phyloP scores from a whole-genome alignment of 768 basidiomycete species.

The Collybia sordida region DNA sequence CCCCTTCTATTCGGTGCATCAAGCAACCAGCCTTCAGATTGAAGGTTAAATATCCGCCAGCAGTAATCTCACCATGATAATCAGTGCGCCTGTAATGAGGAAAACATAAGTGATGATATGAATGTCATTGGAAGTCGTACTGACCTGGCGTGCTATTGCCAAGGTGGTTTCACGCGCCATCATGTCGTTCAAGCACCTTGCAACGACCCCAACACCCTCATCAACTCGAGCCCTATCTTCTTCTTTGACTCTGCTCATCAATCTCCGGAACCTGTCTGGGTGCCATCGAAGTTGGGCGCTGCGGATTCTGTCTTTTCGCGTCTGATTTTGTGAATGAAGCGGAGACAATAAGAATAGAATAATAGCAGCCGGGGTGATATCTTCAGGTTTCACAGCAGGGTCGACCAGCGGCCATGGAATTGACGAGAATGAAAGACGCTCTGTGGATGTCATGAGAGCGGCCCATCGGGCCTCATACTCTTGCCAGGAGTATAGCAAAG shows the following conservation, averaged over 20 bases:
- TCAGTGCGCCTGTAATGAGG: too few species aligned
- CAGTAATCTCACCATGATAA: too few species aligned
- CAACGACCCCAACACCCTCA: constrained; percentile 64
- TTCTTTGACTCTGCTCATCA: constrained; percentile 50
- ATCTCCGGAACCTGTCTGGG: constrained; percentile 70
- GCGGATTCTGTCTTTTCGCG: constrained; percentile 66
- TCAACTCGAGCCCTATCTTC: constrained; percentile 55
- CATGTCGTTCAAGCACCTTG: constrained; percentile 66
- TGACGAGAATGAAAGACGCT: constrained; percentile 52
- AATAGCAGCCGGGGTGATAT: constrained; percentile 57
- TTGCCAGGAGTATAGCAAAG: constrained; percentile 55
- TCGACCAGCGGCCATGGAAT: constrained; percentile 71
- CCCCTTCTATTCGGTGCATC: too few species aligned
- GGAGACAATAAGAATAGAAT: constrained; percentile 61
- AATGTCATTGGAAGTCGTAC: too few species aligned
- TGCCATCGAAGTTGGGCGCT: constrained; percentile 76
- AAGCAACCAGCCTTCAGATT: too few species aligned
- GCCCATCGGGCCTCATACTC: constrained; percentile 68
- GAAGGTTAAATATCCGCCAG: too few species aligned
- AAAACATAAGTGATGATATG: too few species aligned
- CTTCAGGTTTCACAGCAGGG: constrained; percentile 41
- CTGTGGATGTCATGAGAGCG: constrained; percentile 43
- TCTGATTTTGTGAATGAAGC: constrained; percentile 56
- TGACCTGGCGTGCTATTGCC: too few species aligned
- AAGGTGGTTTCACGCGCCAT: constrained; percentile 39